Conservation (phyloP, 2,329 filamentous ascomycete genomes). For the Pseudocercospora crystallina region DNA sequence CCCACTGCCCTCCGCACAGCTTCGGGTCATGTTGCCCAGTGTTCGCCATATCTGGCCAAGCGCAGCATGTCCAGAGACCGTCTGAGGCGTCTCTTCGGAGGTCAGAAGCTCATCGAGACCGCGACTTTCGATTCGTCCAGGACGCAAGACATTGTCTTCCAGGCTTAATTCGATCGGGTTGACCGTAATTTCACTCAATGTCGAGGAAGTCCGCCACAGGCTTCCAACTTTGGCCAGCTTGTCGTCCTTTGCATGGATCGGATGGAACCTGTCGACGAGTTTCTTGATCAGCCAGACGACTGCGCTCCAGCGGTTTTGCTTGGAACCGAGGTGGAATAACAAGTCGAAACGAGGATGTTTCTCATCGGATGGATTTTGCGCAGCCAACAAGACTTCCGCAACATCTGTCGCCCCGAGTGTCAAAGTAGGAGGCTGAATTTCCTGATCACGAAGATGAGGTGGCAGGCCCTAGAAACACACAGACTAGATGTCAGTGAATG, state of each 20-base stretch:
- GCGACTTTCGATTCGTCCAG: neutral
- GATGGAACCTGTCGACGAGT: conserved; percentile 37
- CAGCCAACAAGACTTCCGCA: conserved; percentile 28
- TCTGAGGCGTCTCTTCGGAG: too few relatives aligned
- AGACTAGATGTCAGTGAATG: too few relatives aligned
- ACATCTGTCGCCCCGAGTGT: conserved; percentile 22
- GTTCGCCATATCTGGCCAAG: conserved; percentile 49
- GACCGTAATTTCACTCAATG: conserved; percentile 18
- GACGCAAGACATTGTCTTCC: neutral
- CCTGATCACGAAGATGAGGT: conserved; percentile 20
- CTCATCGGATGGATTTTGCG: conserved; percentile 16
- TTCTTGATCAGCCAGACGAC: conserved; percentile 49
- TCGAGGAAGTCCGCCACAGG: conserved; percentile 10
- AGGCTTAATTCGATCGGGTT: conserved; percentile 6
- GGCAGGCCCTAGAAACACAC: conserved; percentile 7
- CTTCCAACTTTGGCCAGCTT: conserved; percentile 6
- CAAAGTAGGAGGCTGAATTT: conserved; percentile 8
- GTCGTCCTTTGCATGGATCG: neutral
- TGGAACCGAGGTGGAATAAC: conserved; percentile 41
- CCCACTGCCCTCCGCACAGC: conserved; percentile 22
- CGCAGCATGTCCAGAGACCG: conserved; percentile 31
- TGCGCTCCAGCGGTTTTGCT: conserved; percentile 43
- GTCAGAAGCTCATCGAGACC: conserved; percentile 27
- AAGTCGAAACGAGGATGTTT: conserved; percentile 35
- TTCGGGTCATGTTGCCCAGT: conserved; percentile 47